Evolutionary conservation across 2,329 filamentous ascomycete species (phyloP), one percentile per base, ranked within the genome.

Genomic region (Pezicula rhizophila): DNA sequence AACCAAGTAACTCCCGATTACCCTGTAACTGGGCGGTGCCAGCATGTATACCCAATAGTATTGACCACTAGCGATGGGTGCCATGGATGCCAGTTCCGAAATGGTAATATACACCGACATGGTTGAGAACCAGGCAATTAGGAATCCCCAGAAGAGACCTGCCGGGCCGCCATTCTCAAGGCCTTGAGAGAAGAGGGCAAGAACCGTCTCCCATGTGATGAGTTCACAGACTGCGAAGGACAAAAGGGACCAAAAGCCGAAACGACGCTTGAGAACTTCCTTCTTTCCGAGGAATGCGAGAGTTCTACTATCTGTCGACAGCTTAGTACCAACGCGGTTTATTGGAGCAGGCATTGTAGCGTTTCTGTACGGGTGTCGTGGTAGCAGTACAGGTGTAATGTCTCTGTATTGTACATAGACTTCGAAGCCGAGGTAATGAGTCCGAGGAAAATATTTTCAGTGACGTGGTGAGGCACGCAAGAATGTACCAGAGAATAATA

Each of bases 41-140:
- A 79, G 71, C 57, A 78, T 73, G 1, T 72, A 77, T 0, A 79
- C 75, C 76, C 77, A 80, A 56, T 79, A 76, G 53, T 81, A 82
- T 60, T 82, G 76, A 5, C 78, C 78, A 26, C 77, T 77, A 0
- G 75, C 67, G 35, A 53, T 54, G 6, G 55, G 55, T 15, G 47
- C 50, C 64, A 73, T 73, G 1, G 70, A 72, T 2, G 67, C 68
- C 52, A 73, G 63, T 59, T 74, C 71, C 8, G 64, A 61, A 35
- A 68, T 67, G 3, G 66, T 62, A 23, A 61, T 60, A 46, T 72
- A 73, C 23, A 74, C 67, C 31, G 68, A 68, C 26, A 72, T 57
- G 53, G 68, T 71, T 3, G 74, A 75, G 28, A 70, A 57, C 69
- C 73, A 75, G 10, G 69, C 69, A 33, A 75, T 60, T 2, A 78